A percentile compares a stretch with the other conserved stretches of the same genome.
Conservation (phyloP, 805 yeast genomes). For the Wickerhamiella nectarea region DNA sequence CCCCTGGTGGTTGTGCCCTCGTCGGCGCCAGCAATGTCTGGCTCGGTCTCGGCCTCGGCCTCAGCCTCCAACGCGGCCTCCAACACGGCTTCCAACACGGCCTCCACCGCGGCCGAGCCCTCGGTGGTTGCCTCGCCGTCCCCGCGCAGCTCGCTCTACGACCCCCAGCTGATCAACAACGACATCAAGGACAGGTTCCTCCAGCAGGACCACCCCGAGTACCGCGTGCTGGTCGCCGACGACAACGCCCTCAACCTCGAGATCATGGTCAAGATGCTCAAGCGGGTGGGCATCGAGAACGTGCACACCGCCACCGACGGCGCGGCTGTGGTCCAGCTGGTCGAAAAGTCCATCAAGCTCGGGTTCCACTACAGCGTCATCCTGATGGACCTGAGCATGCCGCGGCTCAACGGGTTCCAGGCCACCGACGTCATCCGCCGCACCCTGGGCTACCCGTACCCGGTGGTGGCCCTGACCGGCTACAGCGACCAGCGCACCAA, state of each 20-base stretch:
- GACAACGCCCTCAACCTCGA: conserved; percentile 85
- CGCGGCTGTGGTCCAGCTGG: conserved; percentile 63
- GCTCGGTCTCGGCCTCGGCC: too few species aligned
- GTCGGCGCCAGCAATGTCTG: too few species aligned
- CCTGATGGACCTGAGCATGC: conserved; percentile 25
- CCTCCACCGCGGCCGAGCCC: too few species aligned
- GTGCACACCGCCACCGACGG: conserved; percentile 79
- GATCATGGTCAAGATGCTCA: conserved; percentile 72
- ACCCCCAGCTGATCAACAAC: neutral
- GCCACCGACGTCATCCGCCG: conserved; percentile 39
- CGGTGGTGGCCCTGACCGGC: conserved; percentile 86
- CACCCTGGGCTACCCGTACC: conserved; percentile 48
- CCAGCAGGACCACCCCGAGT: conserved; percentile 4
- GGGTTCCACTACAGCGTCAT: conserved; percentile 27
- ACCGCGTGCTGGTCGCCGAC: conserved; percentile 69
- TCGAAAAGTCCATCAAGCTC: conserved; percentile 33
- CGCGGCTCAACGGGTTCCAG: conserved; percentile 21
- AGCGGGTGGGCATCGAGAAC: conserved; percentile 56
- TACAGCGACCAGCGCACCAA: conserved; percentile 81
- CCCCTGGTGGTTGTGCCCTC: too few species aligned
- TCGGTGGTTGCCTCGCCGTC: neutral
- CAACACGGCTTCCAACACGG: too few species aligned
- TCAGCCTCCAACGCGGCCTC: too few species aligned
- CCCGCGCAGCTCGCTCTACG: conserved; percentile 4
- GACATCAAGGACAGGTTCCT: neutral